Evolutionary conservation across 2,329 filamentous ascomycete genomes (phyloP), one percentile per base, ranked within the genome.

Genomic region (Tolypocladium cylindrosporum): DNA sequence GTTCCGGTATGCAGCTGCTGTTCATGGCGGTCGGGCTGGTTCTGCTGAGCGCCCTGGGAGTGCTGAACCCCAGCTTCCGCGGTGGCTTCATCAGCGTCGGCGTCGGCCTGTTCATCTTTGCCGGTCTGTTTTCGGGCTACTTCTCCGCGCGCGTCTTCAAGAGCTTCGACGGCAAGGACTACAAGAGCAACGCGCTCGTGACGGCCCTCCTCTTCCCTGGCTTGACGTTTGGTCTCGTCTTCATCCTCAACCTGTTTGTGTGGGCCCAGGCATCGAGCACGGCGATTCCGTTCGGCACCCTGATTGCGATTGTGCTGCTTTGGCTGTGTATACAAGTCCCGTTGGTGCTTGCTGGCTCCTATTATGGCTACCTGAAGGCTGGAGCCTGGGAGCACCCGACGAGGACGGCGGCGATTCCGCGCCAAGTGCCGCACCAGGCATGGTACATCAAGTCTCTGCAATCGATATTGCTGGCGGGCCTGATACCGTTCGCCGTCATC

Each of bases 231-330:
- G 77, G 80, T 10, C 79, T 89, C 37, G 75, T 92, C 41, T 91
- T 95, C 72, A 80, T 93, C 55, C 79, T 95, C 59, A 95, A 96
- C 70, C 78, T 95, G 11, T 95, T 95, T 68, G 89, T 94, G 59
- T 96, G 91, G 91, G 87, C 90, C 1, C 90, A 95, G 72, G 89
- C 90, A 0, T 94, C 89, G 13, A 92, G 88, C 70, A 95, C 90
- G 1, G 91, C 91, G 1, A 86, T 96, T 40, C 91, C 91, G 0
- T 92, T 96, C 64, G 82, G 87, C 40, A 94, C 90, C 0, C 78
- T 96, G 3, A 68, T 94, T 39, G 87, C 78, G 9, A 82, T 96
- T 3, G 72, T 90, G 24, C 75, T 85, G 3, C 80, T 96, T 9
- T 96, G 91, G 91, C 82, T 96, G 16, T 85, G 91, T 62, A 87